Evolutionary conservation across 2,329 filamentous ascomycete species (phyloP).

Genomic region (Claviceps sp.): DNA sequence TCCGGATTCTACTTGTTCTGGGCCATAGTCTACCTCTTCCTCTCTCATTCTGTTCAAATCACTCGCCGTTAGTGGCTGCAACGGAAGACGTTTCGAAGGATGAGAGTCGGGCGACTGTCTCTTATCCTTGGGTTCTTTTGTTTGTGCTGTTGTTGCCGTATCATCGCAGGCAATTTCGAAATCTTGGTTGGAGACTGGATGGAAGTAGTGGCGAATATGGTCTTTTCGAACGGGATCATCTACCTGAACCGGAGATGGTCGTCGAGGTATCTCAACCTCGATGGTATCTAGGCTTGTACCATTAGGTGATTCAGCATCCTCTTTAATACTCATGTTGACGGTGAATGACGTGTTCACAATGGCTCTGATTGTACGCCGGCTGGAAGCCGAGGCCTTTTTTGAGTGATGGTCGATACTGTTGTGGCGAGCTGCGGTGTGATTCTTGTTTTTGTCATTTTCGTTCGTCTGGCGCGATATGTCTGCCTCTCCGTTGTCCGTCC

Average conservation of each 20-base stretch:
- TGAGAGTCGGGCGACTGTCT: background rate
- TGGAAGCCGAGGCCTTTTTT: background rate
- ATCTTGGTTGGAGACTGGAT: slow-evolving; percentile 9
- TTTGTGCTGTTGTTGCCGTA: slow-evolving; percentile 14
- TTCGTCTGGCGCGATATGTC: background rate
- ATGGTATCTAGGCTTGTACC: slow-evolving; percentile 9
- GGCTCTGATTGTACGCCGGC: background rate
- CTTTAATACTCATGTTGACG: slow-evolving; percentile 21
- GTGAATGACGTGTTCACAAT: slow-evolving; percentile 16
- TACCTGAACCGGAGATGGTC: background rate
- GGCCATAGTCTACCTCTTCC: slow-evolving; percentile 4
- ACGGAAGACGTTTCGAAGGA: slow-evolving; percentile 4
- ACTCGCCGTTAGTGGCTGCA: slow-evolving; percentile 9
- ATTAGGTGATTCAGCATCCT: slow-evolving; percentile 19
- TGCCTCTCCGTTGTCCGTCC: background rate
- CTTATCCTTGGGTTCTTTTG: background rate
- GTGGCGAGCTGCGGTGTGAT: background rate
- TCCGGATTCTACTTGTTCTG: slow-evolving; percentile 3
- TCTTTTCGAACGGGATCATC: slow-evolving; percentile 4
- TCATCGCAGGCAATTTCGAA: slow-evolving; percentile 23
- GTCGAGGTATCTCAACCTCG: slow-evolving; percentile 14
- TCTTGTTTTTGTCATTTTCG: background rate
- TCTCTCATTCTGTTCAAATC: slow-evolving; percentile 10
- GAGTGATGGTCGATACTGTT: background rate
- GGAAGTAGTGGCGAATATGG: slow-evolving; percentile 21